phyloP scores from a whole-genome alignment of 257 asterid species.

The Nicotiana obtusifolia region DNA sequence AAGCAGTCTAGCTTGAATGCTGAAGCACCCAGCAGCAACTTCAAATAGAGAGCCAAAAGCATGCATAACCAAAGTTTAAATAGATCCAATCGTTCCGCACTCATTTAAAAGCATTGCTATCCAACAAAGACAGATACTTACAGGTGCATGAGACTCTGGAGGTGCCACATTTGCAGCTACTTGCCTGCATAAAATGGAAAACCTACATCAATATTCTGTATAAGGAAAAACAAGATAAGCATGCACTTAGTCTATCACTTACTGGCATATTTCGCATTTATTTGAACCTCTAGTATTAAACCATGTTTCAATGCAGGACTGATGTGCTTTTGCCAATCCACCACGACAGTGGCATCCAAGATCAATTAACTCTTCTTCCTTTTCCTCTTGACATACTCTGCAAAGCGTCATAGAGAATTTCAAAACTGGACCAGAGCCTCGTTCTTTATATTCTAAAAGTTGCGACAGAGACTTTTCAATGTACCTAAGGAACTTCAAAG shows the following conservation, averaged over 20 bases:
- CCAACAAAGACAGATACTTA: conserved; percentile 6
- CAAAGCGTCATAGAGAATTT: conserved; percentile 5
- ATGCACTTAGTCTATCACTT: conserved; percentile 21
- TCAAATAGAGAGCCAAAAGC: neutral
- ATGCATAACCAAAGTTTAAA: neutral
- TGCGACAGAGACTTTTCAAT: neutral
- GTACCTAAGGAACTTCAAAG: neutral
- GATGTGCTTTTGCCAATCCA: conserved; percentile 74
- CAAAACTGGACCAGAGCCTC: neutral
- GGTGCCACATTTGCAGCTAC: conserved; percentile 51
- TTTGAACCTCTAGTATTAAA: conserved; percentile 68
- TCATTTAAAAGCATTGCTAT: neutral
- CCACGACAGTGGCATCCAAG: conserved; percentile 78
- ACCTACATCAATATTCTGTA: conserved; percentile 10
- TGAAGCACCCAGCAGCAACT: conserved; percentile 1
- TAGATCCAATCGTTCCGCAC: neutral
- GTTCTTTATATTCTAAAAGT: neutral
- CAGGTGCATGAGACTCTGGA: conserved; percentile 56
- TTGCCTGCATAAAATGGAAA: conserved; percentile 47
- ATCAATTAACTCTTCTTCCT: conserved; percentile 62
- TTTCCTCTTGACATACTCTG: conserved; percentile 79
- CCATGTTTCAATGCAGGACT: conserved; percentile 64
- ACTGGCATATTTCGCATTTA: conserved; percentile 82
- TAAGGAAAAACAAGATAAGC: conserved; percentile 5
- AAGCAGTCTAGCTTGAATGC: neutral